Evolutionary conservation across 441 rosid genomes (phyloP), one percentile per base, ranked within the genome.

Genomic region (Breynia disticha): DNA sequence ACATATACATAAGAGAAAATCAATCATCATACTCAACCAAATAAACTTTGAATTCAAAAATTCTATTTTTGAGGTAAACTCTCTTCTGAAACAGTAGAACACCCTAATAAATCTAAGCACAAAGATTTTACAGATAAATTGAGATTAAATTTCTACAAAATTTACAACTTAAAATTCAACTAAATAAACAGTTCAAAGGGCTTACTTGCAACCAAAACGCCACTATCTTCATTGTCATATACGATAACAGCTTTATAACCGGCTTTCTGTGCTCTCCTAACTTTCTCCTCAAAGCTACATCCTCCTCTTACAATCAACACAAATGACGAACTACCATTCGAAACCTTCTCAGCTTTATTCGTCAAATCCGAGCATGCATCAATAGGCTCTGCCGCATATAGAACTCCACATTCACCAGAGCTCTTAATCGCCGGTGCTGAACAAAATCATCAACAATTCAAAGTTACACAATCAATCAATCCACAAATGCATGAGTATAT

Each of bases 231-330:
- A 52, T 72, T 62, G 65, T 91, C 86, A 54, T 82, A 86, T 39
- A 88, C 81, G 66, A 91, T 72, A 51, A 84, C 96, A 53, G 91
- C 94, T 67, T 72, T 69, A 60, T 76, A 91, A 8, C 95, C 86
- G 8, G 96, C 94, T 63, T 65, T 80, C 53, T 88, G 97, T 3
- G 81, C 98, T 38, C 66, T 75, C 64, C 91, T 77, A 55, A 86
- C 81, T 68, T 88, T 91, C 2, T 82, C 82, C 51, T 91, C 94
- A 22, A 91, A 91, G 72, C 85, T 74, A 56, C 98, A 91, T 4
- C 78, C 82, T 61, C 94, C 98, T 67, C 98, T 82, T 37, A 80
- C 65, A 46, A 86, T 77, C 75, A 91, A 61, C 52, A 72, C 83
- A 61, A 79, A 91, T 0, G 72, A 59, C 7, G 83, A 74, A 67